Evolutionary conservation across 2,329 filamentous ascomycete genomes (phyloP).

Genomic region (Aureobasidium pullulans): DNA sequence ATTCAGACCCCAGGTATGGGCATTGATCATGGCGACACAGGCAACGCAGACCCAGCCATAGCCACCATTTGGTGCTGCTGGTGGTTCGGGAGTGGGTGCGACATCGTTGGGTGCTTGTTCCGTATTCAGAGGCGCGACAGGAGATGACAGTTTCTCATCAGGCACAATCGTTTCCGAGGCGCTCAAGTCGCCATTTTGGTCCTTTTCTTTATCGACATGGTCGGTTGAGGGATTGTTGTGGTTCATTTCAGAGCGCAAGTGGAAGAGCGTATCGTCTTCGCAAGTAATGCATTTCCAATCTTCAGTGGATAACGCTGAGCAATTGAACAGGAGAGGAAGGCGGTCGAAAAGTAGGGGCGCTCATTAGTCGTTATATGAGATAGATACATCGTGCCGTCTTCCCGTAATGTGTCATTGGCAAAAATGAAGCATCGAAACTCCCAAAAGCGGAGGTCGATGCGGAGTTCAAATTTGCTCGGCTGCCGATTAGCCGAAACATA

Average conservation of each 20-base stretch:
- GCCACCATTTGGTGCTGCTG: slow-evolving; percentile 40
- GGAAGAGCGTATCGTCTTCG: not conserved
- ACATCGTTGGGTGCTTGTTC: not conserved
- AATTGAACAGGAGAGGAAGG: not conserved
- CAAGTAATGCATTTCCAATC: not conserved
- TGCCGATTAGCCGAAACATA: slow-evolving; percentile 1
- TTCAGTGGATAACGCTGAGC: not conserved
- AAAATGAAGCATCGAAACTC: not conserved
- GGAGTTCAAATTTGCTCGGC: not conserved
- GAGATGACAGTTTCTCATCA: not conserved
- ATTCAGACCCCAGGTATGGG: slow-evolving; percentile 39
- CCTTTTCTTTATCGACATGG: slow-evolving; percentile 4
- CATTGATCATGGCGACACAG: slow-evolving; percentile 38
- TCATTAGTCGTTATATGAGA: not conserved
- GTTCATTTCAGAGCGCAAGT: not conserved
- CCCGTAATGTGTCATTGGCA: not conserved
- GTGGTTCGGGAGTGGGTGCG: not conserved
- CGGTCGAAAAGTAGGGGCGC: no score
- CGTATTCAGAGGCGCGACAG: not conserved
- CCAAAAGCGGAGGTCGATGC: slow-evolving; percentile 4
- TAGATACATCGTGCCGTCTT: slow-evolving; percentile 1
- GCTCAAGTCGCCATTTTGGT: not conserved
- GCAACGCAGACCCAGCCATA: slow-evolving; percentile 53
- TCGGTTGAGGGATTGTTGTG: not conserved
- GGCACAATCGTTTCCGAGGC: not conserved